Evolutionary conservation across 108 stramenopile species (phyloP).

Genomic region (Cyclotella baltica): DNA sequence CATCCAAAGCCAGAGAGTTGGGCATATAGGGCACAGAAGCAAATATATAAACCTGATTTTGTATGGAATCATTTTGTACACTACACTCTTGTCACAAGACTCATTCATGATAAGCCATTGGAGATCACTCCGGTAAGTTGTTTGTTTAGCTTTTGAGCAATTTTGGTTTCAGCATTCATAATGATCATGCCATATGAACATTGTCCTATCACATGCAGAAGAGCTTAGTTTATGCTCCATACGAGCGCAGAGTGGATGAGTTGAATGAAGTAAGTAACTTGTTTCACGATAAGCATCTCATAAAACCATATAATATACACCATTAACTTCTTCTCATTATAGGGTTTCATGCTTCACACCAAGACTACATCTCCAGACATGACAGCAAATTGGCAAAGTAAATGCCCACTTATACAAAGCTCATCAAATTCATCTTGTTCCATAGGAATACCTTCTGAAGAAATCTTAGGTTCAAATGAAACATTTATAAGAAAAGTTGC

Average conservation of each 20-base stretch:
- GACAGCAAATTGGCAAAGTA: slow-evolving; percentile 30
- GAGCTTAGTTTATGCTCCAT: slow-evolving; percentile 38
- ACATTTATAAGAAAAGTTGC: not conserved
- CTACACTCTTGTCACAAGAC: slow-evolving; percentile 37
- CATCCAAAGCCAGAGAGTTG: slow-evolving; percentile 47
- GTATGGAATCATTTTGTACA: slow-evolving; percentile 52
- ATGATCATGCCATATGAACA: too few relatives aligned
- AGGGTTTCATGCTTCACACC: slow-evolving; percentile 45
- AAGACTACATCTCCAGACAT: slow-evolving; percentile 44
- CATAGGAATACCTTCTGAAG: slow-evolving; percentile 40
- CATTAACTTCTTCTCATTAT: too few relatives aligned
- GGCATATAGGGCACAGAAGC: slow-evolving; percentile 50
- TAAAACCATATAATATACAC: too few relatives aligned
- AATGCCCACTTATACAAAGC: slow-evolving; percentile 27
- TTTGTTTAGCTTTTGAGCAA: too few relatives aligned
- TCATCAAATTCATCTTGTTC: slow-evolving; percentile 22
- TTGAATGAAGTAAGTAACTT: slow-evolving; percentile 37
- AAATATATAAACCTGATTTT: slow-evolving; percentile 47
- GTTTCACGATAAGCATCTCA: too few relatives aligned
- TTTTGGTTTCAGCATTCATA: too few relatives aligned
- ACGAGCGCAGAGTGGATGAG: slow-evolving; percentile 49
- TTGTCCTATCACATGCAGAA: too few relatives aligned
- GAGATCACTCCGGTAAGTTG: slow-evolving; percentile 18
- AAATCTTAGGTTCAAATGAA: not conserved
- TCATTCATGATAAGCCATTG: slow-evolving; percentile 28